phyloP scores from a whole-genome alignment of 306 rosid species.

The Castanopsis chinensis region DNA sequence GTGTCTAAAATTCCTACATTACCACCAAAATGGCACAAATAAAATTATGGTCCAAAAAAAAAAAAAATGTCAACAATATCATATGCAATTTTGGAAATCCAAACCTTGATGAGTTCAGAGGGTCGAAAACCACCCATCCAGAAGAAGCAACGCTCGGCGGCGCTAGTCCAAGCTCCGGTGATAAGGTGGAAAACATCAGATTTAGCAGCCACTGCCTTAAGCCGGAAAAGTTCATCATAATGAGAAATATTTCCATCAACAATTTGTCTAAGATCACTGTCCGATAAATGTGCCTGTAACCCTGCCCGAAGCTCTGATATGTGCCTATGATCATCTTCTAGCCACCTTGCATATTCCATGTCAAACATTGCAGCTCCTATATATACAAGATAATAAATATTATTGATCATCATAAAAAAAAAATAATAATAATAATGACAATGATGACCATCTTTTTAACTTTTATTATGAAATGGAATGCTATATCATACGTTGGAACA shows the following conservation, averaged over 20 bases:
- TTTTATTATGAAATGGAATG: background rate
- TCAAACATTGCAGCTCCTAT: constrained; percentile 92
- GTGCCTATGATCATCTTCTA: constrained; percentile 82
- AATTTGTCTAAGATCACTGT: constrained; percentile 52
- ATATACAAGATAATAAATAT: background rate
- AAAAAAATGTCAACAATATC: background rate
- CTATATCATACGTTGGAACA: background rate
- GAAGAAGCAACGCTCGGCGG: constrained; percentile 88
- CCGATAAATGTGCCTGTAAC: constrained; percentile 58
- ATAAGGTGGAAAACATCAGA: constrained; percentile 88
- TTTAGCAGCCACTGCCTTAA: constrained; percentile 69
- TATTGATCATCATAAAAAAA: background rate
- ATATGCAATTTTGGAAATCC: background rate
- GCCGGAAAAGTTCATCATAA: constrained; percentile 71
- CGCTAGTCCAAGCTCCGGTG: constrained; percentile 83
- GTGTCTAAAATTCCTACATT: no score
- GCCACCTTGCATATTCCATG: constrained; percentile 90
- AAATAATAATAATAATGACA: no score
- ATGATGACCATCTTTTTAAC: background rate
- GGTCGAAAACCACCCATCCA: constrained; percentile 97
- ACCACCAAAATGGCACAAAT: background rate
- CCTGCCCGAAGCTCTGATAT: constrained; percentile 66
- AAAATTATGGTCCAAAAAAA: background rate
- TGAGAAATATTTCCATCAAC: constrained; percentile 70
- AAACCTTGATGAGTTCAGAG: constrained; percentile 80